Conservation (phyloP, 306 rosid genomes). For the Betula pendula region DNA sequence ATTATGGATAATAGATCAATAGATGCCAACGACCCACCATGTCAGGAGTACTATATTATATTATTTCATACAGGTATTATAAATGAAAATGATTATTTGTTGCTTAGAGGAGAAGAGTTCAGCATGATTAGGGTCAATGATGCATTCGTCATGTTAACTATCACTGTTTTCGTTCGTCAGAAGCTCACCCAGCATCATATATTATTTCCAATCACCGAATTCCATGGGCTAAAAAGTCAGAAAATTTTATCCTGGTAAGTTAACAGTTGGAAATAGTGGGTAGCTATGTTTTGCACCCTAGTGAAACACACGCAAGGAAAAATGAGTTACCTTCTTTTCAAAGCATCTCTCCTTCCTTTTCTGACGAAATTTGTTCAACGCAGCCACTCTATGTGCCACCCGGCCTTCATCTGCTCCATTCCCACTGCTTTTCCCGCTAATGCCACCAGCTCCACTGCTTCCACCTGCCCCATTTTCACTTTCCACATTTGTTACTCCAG, state of each 20-base stretch:
- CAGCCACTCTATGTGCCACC: conserved; percentile 47
- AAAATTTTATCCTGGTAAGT: neutral
- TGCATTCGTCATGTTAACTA: neutral
- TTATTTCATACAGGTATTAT: too few species aligned
- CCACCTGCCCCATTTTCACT: conserved; percentile 39
- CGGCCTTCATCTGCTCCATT: conserved; percentile 51
- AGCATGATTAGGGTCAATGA: conserved; percentile 5
- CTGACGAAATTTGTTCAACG: conserved; percentile 41
- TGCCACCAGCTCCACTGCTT: conserved; percentile 32
- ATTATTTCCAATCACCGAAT: conserved; percentile 9
- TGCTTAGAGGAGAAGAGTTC: neutral
- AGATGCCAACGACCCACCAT: neutral
- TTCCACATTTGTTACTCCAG: conserved; percentile 30
- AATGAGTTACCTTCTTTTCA: conserved; percentile 45
- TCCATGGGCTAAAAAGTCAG: conserved; percentile 2
- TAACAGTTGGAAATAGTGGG: neutral
- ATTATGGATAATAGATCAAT: conserved; percentile 14
- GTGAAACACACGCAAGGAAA: neutral
- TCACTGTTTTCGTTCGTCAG: neutral
- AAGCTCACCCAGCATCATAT: conserved; percentile 3
- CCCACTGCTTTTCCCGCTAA: conserved; percentile 33
- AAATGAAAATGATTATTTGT: neutral
- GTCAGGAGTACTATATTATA: conserved; percentile 4
- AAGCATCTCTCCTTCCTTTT: conserved; percentile 57
- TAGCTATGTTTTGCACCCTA: conserved; percentile 9